Percentiles rank a stretch among this genome's conserved stretches.
phyloP scores from a whole-genome alignment of 148 eudicot species.

The Camellia sinensis region DNA sequence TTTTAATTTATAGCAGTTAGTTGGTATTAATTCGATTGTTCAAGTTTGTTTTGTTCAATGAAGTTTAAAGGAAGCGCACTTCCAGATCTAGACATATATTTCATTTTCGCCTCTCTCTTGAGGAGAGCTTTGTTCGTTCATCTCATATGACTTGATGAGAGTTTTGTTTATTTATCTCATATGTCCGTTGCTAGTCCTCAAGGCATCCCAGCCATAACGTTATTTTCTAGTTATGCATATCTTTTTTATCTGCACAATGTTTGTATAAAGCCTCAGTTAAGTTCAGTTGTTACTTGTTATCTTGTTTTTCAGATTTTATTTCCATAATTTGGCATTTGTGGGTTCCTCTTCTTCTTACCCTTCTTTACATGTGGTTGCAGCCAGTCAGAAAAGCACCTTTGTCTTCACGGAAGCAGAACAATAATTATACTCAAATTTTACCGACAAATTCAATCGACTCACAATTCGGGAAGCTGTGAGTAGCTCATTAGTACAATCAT shows the following conservation, averaged over 20 bases:
- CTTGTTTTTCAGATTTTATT: not conserved
- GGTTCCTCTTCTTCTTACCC: not conserved
- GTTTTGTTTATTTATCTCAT: not conserved
- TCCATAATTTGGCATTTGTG: not conserved
- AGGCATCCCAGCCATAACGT: slow-evolving; percentile 8
- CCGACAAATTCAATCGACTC: slow-evolving; percentile 46
- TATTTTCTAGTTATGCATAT: not conserved
- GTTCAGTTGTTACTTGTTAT: not conserved
- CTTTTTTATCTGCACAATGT: slow-evolving; percentile 2
- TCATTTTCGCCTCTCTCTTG: not conserved
- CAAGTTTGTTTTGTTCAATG: not conserved
- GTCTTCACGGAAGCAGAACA: slow-evolving; percentile 54
- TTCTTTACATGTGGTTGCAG: slow-evolving; percentile 39
- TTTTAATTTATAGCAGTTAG: not conserved
- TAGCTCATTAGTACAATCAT: slow-evolving; percentile 12
- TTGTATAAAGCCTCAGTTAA: not conserved
- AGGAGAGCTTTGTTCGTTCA: not conserved
- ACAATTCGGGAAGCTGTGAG: slow-evolving; percentile 82
- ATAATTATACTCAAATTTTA: slow-evolving; percentile 35
- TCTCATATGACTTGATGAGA: not conserved
- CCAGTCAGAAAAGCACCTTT: slow-evolving; percentile 31
- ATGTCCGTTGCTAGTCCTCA: not conserved
- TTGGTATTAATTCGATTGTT: not conserved
- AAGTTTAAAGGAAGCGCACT: not conserved
- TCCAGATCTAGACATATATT: not conserved